Evolutionary conservation across 2,329 filamentous ascomycete species (phyloP).

Genomic region (Neofusicoccum cordaticola): DNA sequence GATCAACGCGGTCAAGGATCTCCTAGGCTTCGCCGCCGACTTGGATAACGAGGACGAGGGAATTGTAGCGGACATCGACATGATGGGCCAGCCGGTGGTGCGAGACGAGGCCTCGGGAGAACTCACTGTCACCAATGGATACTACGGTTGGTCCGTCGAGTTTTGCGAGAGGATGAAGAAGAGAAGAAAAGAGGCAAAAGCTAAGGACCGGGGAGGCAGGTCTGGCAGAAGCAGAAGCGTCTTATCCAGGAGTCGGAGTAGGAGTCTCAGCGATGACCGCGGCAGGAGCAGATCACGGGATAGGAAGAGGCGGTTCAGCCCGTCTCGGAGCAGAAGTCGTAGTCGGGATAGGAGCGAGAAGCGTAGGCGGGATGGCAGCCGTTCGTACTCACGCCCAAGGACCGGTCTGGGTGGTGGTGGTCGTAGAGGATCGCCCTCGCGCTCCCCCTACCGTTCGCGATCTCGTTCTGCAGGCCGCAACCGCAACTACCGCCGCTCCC

Average conservation of each 20-base stretch:
- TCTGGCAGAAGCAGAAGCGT: neutral
- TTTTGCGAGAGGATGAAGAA: conserved; percentile 80
- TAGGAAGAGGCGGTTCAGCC: conserved; percentile 14
- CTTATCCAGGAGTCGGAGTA: conserved; percentile 9
- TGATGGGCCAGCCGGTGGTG: conserved; percentile 67
- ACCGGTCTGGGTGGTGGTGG: neutral
- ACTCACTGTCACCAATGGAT: conserved; percentile 65
- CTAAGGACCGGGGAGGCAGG: neutral
- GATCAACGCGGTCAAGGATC: conserved; percentile 64
- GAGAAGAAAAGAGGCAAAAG: conserved; percentile 5
- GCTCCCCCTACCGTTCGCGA: neutral
- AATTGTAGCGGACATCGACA: conserved; percentile 63
- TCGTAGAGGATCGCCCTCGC: neutral
- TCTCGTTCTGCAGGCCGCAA: neutral
- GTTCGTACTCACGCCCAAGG: conserved; percentile 8
- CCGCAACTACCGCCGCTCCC: conserved; percentile 9
- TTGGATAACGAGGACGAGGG: conserved; percentile 60
- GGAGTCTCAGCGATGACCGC: conserved; percentile 11
- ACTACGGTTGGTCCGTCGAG: conserved; percentile 80
- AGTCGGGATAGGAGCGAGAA: conserved; percentile 9
- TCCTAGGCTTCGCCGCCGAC: conserved; percentile 67
- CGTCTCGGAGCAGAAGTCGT: conserved; percentile 7
- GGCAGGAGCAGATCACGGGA: neutral
- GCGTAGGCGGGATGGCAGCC: conserved; percentile 7
- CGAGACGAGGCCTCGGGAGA: conserved; percentile 66